Evolutionary conservation across 805 yeast species (phyloP), one percentile per base, ranked within the genome.

Genomic region (Lachancea sp.): DNA sequence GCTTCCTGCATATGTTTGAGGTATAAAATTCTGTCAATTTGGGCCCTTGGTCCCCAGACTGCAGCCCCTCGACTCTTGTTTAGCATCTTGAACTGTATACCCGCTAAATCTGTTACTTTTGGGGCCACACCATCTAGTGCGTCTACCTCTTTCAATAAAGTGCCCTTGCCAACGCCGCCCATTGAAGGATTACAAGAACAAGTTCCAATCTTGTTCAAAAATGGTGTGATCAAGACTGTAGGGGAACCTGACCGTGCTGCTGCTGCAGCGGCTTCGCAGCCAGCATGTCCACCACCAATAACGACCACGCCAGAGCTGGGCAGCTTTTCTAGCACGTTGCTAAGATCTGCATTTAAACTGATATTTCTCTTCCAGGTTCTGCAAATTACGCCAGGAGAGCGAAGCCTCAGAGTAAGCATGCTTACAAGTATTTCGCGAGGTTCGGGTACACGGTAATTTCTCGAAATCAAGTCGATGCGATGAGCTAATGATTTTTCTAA

Each of bases 161-260:
- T 90, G 12, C 98, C 99, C 56, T 92, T 92, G 1, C 98, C 99
- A 41, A 92, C 89, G 46, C 99, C 99, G 26, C 98, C 99, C 82
- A 88, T 85, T 31, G 85, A 88, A 8, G 99, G 99, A 58, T 92
- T 92, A 61, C 99, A 92, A 1, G 96, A 87, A 16, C 97, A 92
- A 0, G 94, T 83, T 0, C 99, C 99, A 11, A 92, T 79, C 55
- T 86, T 84, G 21, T 69, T 58, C 24, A 77, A 55, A 34, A 70
- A 73, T 1, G 96, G 97, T 0, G 98, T 89, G 2, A 92, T 69
- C 20, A 92, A 67, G 2, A 52, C 38, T 3, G 63, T 56, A 3
- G 55, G 45, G 1, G 81, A 73, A 0, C 97, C 97, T 1, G 84
- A 57, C 46, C 99, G 70, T 1, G 97, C 95, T 1, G 96, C 71